These are phyloP conservation scores for Dothistroma pini DNA, from an alignment of 2,329 filamentous ascomycete species.

Conservation along the genomic window DNA sequence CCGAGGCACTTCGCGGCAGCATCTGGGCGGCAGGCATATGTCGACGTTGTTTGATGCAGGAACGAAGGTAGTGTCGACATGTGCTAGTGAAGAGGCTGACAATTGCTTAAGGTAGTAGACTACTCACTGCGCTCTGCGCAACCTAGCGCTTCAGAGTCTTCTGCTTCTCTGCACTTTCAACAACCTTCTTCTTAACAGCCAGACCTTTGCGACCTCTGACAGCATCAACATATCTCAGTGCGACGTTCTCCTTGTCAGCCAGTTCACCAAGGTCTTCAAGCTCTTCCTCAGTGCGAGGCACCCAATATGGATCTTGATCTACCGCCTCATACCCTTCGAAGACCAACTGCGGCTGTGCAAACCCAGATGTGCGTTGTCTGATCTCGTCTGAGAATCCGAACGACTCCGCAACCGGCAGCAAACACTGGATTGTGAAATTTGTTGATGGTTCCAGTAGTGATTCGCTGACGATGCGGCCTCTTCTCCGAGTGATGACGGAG, in stretches of 20 bases:
- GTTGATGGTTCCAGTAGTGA: constrained; percentile 91
- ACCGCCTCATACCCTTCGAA: constrained; percentile 91
- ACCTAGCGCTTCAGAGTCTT: constrained; percentile 62
- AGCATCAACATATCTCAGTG: constrained; percentile 90
- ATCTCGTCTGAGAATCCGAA: constrained; percentile 98
- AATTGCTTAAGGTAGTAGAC: not conserved
- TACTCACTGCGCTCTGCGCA: not conserved
- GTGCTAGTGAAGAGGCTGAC: not conserved
- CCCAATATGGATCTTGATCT: constrained; percentile 97
- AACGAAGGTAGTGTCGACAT: not conserved
- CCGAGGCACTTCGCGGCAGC: not conserved
- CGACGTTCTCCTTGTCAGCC: constrained; percentile 91
- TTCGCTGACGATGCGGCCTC: constrained; percentile 84
- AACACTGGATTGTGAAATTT: constrained; percentile 88
- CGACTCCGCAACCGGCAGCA: constrained; percentile 87
- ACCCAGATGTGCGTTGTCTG: constrained; percentile 85
- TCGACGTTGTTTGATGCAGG: not conserved
- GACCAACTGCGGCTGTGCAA: constrained; percentile 86
- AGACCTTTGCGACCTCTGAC: constrained; percentile 85
- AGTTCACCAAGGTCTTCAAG: constrained; percentile 92
- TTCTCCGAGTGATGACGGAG: constrained; percentile 91
- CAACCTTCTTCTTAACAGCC: constrained; percentile 66
- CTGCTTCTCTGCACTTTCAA: constrained; percentile 90
- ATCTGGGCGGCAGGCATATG: not conserved
- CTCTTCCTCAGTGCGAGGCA: constrained; percentile 93